These are phyloP conservation scores for Populus hybrid DNA, from an alignment of 441 rosid species.

Conservation along the genomic window DNA sequence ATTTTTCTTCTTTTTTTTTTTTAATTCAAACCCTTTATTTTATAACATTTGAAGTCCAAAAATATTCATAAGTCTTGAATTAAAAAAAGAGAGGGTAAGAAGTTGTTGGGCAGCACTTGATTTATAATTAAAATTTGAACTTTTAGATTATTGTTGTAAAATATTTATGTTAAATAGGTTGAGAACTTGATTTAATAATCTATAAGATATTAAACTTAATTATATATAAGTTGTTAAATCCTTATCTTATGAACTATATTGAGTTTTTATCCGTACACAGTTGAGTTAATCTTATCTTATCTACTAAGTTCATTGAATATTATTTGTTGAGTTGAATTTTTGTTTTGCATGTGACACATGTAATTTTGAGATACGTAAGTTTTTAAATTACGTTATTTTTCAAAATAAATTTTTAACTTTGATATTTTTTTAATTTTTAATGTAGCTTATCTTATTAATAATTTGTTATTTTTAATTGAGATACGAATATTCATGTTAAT, in stretches of 20 bases:
- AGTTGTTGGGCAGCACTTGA: neutral
- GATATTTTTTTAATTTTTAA: neutral
- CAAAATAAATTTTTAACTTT: too few relatives aligned
- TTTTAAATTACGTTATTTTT: too few relatives aligned
- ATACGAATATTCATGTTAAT: too few relatives aligned
- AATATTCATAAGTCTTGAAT: too few relatives aligned
- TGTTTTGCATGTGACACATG: neutral
- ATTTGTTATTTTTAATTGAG: too few relatives aligned
- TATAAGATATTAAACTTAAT: too few relatives aligned
- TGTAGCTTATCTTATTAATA: too few relatives aligned
- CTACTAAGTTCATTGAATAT: neutral
- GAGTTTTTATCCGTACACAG: neutral
- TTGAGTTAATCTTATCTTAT: neutral
- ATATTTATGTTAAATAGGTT: neutral
- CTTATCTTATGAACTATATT: neutral
- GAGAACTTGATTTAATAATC: neutral
- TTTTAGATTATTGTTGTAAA: neutral
- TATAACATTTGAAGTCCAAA: neutral
- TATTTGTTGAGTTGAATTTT: too few relatives aligned
- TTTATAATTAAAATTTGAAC: too few relatives aligned
- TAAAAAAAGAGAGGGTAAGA: neutral
- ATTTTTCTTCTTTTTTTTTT: too few relatives aligned
- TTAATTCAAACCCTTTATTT: neutral
- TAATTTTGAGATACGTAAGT: too few relatives aligned
- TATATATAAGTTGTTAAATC: too few relatives aligned